These are phyloP conservation scores for Fusarium nelsonii DNA, from an alignment of 2,329 filamentous ascomycete species.

Conservation along the genomic window DNA sequence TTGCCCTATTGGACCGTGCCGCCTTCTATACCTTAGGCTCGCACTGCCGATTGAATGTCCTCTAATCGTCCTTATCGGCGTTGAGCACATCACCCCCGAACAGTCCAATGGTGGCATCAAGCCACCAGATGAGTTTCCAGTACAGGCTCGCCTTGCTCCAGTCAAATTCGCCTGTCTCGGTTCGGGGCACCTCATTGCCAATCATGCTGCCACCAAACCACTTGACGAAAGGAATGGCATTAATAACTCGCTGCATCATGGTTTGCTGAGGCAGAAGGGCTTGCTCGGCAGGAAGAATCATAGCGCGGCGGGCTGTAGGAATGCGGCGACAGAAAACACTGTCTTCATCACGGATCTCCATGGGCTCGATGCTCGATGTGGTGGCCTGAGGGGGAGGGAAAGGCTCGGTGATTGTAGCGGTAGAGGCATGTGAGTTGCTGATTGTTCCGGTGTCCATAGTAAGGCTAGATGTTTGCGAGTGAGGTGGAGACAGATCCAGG, in stretches of 20 bases:
- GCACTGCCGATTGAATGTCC: slow-evolving; percentile 15
- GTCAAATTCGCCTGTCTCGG: slow-evolving; percentile 82
- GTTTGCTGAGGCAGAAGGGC: slow-evolving; percentile 78
- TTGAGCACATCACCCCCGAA: slow-evolving; percentile 70
- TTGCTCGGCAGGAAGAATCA: slow-evolving; percentile 75
- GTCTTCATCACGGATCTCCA: slow-evolving; percentile 52
- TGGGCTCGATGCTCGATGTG: slow-evolving; percentile 45
- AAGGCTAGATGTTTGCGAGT: slow-evolving; percentile 64
- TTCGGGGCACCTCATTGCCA: slow-evolving; percentile 79
- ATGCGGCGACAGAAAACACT: slow-evolving; percentile 70
- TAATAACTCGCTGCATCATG: slow-evolving; percentile 71
- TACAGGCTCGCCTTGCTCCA: slow-evolving; percentile 75
- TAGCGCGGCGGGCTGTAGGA: slow-evolving; percentile 73
- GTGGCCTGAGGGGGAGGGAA: slow-evolving; percentile 31
- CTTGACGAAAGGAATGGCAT: slow-evolving; percentile 75
- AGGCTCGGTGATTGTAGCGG: slow-evolving; percentile 59
- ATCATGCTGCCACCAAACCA: slow-evolving; percentile 82
- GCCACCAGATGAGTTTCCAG: slow-evolving; percentile 75
- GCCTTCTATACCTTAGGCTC: slow-evolving; percentile 17
- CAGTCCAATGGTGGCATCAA: slow-evolving; percentile 69
- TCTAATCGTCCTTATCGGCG: slow-evolving; percentile 69
- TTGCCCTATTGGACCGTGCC: background rate
- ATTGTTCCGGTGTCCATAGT: slow-evolving; percentile 70
- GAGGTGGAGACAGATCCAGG: slow-evolving; percentile 57
- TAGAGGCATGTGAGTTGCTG: slow-evolving; percentile 58